These are phyloP conservation scores for Inga leiocalycina DNA, from an alignment of 306 rosid genomes.

Conservation along the genomic window DNA sequence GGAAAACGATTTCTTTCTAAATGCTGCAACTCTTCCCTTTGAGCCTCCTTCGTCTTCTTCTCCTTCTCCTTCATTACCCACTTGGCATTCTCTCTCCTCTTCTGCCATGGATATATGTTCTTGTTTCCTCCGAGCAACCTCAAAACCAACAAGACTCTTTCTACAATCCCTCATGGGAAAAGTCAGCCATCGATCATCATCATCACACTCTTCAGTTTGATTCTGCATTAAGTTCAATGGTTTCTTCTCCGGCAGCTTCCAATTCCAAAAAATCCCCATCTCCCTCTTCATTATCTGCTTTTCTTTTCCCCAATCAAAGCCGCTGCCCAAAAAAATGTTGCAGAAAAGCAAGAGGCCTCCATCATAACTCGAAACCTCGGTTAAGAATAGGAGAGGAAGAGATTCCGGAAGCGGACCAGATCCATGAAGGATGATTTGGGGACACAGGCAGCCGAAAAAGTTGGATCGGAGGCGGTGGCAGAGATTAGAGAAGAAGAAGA, in stretches of 20 bases:
- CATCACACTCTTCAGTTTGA: conserved; percentile 47
- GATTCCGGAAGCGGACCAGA: too few species aligned
- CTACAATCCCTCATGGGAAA: conserved; percentile 55
- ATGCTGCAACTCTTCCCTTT: background rate
- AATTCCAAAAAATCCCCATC: conserved; percentile 20
- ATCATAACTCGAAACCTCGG: too few species aligned
- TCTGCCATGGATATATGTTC: background rate
- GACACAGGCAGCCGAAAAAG: too few species aligned
- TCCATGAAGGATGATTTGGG: too few species aligned
- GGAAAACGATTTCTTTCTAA: conserved; percentile 14
- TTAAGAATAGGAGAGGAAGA: too few species aligned
- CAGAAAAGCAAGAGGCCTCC: too few species aligned
- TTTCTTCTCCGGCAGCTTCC: conserved; percentile 61
- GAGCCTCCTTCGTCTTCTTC: conserved; percentile 1
- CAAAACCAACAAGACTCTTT: conserved; percentile 14
- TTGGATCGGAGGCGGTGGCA: too few species aligned
- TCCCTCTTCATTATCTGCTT: too few species aligned
- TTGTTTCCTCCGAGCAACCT: background rate
- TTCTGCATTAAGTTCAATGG: conserved; percentile 65
- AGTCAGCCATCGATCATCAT: conserved; percentile 28
- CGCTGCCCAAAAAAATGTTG: too few species aligned
- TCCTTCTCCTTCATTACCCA: conserved; percentile 16
- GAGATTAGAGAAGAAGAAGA: too few species aligned
- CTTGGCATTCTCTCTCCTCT: background rate
- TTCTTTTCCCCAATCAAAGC: too few species aligned